These are phyloP conservation scores for Trametes sanguinea DNA, from an alignment of 768 basidiomycete species.

Conservation along the genomic window DNA sequence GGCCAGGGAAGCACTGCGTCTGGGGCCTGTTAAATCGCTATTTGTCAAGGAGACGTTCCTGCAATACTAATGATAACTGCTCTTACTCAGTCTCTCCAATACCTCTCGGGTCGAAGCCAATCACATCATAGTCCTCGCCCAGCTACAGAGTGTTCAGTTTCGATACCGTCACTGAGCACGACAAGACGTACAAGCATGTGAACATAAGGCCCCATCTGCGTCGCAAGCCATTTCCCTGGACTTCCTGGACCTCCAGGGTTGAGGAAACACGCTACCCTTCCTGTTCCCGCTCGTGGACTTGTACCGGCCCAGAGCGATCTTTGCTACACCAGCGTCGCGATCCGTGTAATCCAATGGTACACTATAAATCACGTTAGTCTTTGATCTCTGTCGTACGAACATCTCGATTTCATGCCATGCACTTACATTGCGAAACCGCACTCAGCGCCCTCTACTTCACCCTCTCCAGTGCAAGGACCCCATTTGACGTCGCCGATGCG, in stretches of 20 bases:
- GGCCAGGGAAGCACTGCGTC: conserved; percentile 31
- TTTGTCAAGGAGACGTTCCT: neutral
- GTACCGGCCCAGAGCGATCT: conserved; percentile 34
- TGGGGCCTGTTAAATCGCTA: conserved; percentile 23
- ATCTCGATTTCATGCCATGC: too few relatives aligned
- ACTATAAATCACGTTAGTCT: conserved; percentile 12
- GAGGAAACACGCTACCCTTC: conserved; percentile 34
- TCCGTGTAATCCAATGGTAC: conserved; percentile 38
- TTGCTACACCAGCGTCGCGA: conserved; percentile 29
- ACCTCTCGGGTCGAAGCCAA: conserved; percentile 37
- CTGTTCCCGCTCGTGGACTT: conserved; percentile 28
- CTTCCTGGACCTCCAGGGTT: conserved; percentile 36
- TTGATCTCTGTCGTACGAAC: too few relatives aligned
- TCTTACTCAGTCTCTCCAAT: conserved; percentile 36
- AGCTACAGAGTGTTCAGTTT: conserved; percentile 13
- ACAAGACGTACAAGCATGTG: neutral
- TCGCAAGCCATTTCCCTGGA: neutral
- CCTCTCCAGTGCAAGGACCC: conserved; percentile 10
- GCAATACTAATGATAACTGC: too few relatives aligned
- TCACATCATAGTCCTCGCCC: conserved; percentile 31
- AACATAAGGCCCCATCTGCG: neutral
- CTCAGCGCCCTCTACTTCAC: conserved; percentile 20
- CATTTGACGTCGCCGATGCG: conserved; percentile 18
- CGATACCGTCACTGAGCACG: neutral
- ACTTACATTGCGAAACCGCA: conserved; percentile 30